Evolutionary conservation across 768 basidiomycete genomes (phyloP).

Genomic region (Podaxis sp.): DNA sequence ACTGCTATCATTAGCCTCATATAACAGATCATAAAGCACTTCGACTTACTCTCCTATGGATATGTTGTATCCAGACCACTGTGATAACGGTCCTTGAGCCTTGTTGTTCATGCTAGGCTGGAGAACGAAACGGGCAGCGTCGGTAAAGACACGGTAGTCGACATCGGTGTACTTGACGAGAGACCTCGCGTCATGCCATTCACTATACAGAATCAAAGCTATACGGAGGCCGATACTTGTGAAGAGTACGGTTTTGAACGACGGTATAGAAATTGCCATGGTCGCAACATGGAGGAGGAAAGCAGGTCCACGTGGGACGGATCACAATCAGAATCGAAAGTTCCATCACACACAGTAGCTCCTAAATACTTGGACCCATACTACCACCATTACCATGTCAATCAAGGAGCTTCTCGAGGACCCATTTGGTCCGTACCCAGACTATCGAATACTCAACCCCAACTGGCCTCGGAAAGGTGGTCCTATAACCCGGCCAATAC

Average conservation of each 20-base stretch:
- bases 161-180: constrained; percentile 96
- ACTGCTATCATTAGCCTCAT: constrained; percentile 37
- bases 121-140: constrained; percentile 76
- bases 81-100: constrained; percentile 61
- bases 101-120: constrained; percentile 44
- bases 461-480: constrained; percentile 18
- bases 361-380: background rate
- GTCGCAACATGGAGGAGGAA: background rate
- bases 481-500: constrained; percentile 11
- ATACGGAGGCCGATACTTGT: constrained; percentile 60
- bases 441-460: constrained; percentile 20
- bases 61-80: constrained; percentile 29
- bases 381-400: background rate
- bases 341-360: background rate
- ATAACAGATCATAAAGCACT: background rate
- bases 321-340: background rate
- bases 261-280: constrained; percentile 26
- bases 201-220: constrained; percentile 77
- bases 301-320: constrained; percentile 16
- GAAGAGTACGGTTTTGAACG: constrained; percentile 53
- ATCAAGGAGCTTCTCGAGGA: constrained; percentile 4
- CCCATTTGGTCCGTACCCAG: constrained; percentile 24
- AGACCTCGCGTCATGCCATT: constrained; percentile 84
- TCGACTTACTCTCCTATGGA: constrained; percentile 73
- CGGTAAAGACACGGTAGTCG: constrained; percentile 94